Evolutionary conservation across 306 rosid genomes (phyloP).

Genomic region (Lagenaria siceraria): DNA sequence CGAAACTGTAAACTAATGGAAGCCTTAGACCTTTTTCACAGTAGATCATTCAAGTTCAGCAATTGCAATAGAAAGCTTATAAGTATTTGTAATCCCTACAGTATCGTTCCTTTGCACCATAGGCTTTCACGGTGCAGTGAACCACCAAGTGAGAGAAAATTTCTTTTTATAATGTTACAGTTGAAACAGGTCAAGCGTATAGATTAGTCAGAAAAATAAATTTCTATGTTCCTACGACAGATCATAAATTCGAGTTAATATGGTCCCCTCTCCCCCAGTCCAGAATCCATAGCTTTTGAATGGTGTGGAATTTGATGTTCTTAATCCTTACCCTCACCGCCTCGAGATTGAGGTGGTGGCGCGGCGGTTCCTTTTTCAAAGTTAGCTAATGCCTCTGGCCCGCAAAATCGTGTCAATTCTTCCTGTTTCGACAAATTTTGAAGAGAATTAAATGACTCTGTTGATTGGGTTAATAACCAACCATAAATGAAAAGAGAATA

Average conservation of each 20-base stretch:
- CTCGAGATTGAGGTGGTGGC: conserved; percentile 8
- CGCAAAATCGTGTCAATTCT: conserved; percentile 68
- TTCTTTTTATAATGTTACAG: conserved; percentile 5
- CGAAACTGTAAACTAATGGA: neutral
- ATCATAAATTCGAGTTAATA: neutral
- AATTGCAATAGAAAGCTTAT: neutral
- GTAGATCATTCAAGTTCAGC: neutral
- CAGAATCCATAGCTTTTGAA: conserved; percentile 5
- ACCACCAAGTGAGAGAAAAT: neutral
- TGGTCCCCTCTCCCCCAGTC: neutral
- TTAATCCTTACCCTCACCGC: conserved; percentile 21
- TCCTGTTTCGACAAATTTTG: conserved; percentile 40
- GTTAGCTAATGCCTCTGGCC: conserved; percentile 64
- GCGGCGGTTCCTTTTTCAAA: conserved; percentile 25
- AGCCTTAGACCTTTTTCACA: neutral
- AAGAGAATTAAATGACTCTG: neutral
- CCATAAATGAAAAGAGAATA: neutral
- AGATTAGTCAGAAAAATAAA: conserved; percentile 36
- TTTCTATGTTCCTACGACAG: conserved; percentile 23
- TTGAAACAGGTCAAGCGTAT: conserved; percentile 19
- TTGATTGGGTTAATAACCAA: neutral
- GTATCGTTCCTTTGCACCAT: neutral
- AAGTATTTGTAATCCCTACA: neutral
- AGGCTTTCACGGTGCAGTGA: neutral
- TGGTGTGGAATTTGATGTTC: neutral